These are phyloP conservation scores for Epichloe gansuensis DNA, from an alignment of 2,329 filamentous ascomycete species.

Conservation along the genomic window DNA sequence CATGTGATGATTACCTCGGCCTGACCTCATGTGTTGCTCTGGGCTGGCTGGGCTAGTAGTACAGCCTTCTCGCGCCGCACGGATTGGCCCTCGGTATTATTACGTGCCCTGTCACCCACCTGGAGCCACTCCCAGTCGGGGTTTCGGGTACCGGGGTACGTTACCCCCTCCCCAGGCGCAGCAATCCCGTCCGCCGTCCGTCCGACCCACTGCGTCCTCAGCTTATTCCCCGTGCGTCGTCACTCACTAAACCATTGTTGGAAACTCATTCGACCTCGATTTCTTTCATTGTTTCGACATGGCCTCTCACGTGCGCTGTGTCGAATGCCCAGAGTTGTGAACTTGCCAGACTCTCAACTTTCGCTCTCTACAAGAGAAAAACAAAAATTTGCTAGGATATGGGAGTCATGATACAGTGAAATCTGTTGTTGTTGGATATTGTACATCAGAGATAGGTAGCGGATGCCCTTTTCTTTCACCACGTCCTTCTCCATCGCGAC, in stretches of 20 bases:
- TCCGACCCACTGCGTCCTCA: background rate
- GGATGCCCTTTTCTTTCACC: background rate
- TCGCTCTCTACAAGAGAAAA: background rate
- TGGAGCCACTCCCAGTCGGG: no score
- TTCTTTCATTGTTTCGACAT: background rate
- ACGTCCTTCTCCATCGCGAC: no score
- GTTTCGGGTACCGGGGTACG: no score
- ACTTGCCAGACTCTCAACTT: background rate
- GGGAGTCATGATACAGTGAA: background rate
- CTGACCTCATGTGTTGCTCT: constrained; percentile 2
- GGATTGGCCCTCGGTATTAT: background rate
- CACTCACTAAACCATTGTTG: background rate
- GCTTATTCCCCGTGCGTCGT: background rate
- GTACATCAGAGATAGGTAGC: background rate
- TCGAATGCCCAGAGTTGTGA: background rate
- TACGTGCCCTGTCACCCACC: background rate
- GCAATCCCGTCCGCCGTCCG: background rate
- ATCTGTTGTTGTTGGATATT: background rate
- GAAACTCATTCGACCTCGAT: background rate
- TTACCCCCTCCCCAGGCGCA: no score
- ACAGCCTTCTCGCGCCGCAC: no score
- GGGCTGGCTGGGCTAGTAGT: background rate
- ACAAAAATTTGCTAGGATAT: no score
- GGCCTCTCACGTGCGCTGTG: background rate
- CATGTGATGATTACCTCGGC: constrained; percentile 5